Evolutionary conservation across 1,284 basidiomycete genomes (phyloP).

Genomic region (Ganoderma leucocontextum): DNA sequence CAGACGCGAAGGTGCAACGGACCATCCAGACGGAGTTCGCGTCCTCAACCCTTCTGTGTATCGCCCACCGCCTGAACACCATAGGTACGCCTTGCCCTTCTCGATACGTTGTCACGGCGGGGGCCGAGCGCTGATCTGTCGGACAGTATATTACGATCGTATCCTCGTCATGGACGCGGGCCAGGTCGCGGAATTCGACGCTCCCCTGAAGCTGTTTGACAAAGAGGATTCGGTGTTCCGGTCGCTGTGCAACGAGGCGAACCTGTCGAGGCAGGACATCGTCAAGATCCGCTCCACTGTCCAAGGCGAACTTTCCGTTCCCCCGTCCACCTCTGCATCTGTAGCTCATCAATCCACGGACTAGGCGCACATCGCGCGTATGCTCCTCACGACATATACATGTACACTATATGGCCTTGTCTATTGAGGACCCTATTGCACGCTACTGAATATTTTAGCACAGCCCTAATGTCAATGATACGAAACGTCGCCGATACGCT

Average conservation of each 20-base stretch:
- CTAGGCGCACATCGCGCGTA: background rate
- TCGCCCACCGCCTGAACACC: constrained; percentile 82
- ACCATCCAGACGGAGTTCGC: constrained; percentile 81
- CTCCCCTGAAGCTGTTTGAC: constrained; percentile 79
- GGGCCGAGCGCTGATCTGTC: background rate
- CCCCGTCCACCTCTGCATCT: constrained; percentile 19
- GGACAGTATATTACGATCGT: constrained; percentile 74
- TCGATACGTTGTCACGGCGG: background rate
- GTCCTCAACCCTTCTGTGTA: constrained; percentile 69
- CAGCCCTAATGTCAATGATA: too few relatives aligned
- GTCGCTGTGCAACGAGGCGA: constrained; percentile 78
- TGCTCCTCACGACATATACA: background rate
- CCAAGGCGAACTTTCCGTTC: constrained; percentile 9
- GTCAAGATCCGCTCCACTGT: constrained; percentile 48
- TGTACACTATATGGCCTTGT: background rate
- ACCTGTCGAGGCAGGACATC: constrained; percentile 65
- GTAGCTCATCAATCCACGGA: background rate
- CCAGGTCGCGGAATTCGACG: constrained; percentile 77
- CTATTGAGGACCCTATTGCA: too few relatives aligned
- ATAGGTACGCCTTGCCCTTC: constrained; percentile 56
- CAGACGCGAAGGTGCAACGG: constrained; percentile 78
- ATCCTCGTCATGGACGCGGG: constrained; percentile 82
- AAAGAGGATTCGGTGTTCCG: constrained; percentile 76
- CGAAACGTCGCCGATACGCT: too few relatives aligned
- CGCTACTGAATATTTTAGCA: too few relatives aligned